These are phyloP conservation scores for Lachnellula subtilissima DNA, from an alignment of 2,329 filamentous ascomycete genomes.

Conservation along the genomic window DNA sequence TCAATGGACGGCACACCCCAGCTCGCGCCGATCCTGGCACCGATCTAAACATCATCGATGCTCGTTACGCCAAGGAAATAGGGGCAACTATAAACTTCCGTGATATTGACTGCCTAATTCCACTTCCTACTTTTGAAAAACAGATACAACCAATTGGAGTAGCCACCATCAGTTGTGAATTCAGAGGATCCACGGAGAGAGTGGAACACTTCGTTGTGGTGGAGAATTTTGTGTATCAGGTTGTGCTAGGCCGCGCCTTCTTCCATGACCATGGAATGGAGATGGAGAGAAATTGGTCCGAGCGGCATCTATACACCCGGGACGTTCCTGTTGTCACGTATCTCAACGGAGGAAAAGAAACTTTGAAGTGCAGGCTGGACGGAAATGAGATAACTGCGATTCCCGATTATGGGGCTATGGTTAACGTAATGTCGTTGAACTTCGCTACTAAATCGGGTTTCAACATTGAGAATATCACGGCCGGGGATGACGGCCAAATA, in stretches of 20 bases:
- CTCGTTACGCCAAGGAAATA: background rate
- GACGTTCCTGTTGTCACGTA: background rate
- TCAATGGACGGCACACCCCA: background rate
- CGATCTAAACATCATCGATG: background rate
- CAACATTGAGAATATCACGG: background rate
- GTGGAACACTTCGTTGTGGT: background rate
- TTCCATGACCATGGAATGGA: background rate
- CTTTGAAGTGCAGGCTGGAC: background rate
- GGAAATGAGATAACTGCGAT: background rate
- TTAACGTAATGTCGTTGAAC: conserved; percentile 6
- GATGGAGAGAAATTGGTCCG: background rate
- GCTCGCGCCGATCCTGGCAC: background rate
- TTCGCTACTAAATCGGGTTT: background rate
- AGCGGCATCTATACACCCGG: background rate
- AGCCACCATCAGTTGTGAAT: background rate
- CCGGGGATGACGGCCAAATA: background rate
- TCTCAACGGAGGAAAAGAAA: background rate
- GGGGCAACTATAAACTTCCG: background rate
- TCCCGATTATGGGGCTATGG: background rate
- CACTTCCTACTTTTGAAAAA: background rate
- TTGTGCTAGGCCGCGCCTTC: conserved; percentile 1
- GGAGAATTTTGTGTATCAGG: conserved; percentile 2
- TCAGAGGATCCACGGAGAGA: background rate
- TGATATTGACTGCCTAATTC: background rate
- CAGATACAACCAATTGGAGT: background rate